Evolutionary conservation across 306 rosid genomes (phyloP).

Genomic region (Casuarina cunninghamiana): DNA sequence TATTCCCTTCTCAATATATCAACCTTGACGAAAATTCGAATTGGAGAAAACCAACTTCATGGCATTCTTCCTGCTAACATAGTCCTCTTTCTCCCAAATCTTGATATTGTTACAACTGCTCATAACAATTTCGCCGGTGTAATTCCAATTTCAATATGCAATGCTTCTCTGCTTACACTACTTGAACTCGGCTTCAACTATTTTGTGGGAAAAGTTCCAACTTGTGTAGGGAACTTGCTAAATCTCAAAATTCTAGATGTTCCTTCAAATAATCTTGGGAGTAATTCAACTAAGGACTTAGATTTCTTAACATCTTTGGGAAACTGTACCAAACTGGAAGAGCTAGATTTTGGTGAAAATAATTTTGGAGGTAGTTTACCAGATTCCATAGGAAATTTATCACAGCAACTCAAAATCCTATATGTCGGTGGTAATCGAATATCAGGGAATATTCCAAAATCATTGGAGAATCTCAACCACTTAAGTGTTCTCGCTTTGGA

Average conservation of each 20-base stretch:
- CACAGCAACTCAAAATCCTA: conserved; percentile 8
- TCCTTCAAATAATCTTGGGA: too few relatives aligned
- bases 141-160: conserved; percentile 36
- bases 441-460: conserved; percentile 24
- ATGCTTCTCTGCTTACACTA: conserved; percentile 22
- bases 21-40: background rate
- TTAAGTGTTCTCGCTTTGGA: background rate
- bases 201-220: conserved; percentile 31
- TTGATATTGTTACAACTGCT: background rate
- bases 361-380: conserved; percentile 46
- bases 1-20: conserved; percentile 41
- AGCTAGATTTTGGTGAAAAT: background rate
- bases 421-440: conserved; percentile 10
- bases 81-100: conserved; percentile 35
- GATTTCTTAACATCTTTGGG: conserved; percentile 28
- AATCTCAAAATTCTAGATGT: too few relatives aligned
- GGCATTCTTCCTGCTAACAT: conserved; percentile 38
- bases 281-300: conserved; percentile 26
- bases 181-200: background rate
- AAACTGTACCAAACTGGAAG: conserved; percentile 26
- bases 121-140: conserved; percentile 28
- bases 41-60: background rate
- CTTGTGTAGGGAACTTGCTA: conserved; percentile 14
- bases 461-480: conserved; percentile 25
- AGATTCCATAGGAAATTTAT: conserved; percentile 28